These are phyloP conservation scores for Colletotrichum tabaci DNA, from an alignment of 2,329 filamentous ascomycete genomes.

Conservation along the genomic window DNA sequence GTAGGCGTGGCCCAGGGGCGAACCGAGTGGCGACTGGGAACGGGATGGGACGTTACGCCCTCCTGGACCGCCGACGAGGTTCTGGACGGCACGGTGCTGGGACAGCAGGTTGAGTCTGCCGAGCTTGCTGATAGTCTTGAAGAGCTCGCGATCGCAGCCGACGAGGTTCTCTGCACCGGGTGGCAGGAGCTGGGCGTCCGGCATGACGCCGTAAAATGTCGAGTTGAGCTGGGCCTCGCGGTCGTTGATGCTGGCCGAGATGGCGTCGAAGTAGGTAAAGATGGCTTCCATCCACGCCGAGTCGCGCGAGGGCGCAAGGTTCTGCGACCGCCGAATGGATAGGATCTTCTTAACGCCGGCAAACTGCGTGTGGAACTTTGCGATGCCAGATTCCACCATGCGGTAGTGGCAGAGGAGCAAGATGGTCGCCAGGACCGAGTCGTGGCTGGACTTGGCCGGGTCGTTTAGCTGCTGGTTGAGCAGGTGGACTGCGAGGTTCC, in stretches of 20 bases:
- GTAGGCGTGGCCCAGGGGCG: slow-evolving; percentile 60
- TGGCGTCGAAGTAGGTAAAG: slow-evolving; percentile 95
- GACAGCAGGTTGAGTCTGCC: slow-evolving; percentile 88
- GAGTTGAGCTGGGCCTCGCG: slow-evolving; percentile 86
- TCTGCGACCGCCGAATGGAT: slow-evolving; percentile 75
- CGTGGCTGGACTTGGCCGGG: slow-evolving; percentile 80
- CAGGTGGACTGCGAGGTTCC: slow-evolving; percentile 82
- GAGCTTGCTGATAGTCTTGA: slow-evolving; percentile 87
- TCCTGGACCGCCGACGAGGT: slow-evolving; percentile 33
- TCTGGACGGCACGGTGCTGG: slow-evolving; percentile 73
- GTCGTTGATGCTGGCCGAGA: slow-evolving; percentile 93
- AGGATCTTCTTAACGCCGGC: slow-evolving; percentile 94
- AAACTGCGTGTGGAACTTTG: slow-evolving; percentile 94
- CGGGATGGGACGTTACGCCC: slow-evolving; percentile 45
- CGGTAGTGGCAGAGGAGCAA: slow-evolving; percentile 92
- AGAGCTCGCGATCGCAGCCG: slow-evolving; percentile 88
- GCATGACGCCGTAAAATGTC: slow-evolving; percentile 71
- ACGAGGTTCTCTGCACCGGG: slow-evolving; percentile 86
- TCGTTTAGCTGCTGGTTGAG: slow-evolving; percentile 89
- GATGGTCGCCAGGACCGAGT: slow-evolving; percentile 89
- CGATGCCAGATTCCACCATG: slow-evolving; percentile 92
- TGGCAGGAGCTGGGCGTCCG: slow-evolving; percentile 65
- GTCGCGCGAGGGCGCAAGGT: slow-evolving; percentile 71
- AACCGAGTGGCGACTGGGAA: slow-evolving; percentile 58
- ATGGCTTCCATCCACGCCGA: slow-evolving; percentile 93